Percentiles rank a stretch among this genome's conserved stretches.
Evolutionary conservation across 805 yeast genomes (phyloP).

Genomic region (Schwanniomyces yamadae): DNA sequence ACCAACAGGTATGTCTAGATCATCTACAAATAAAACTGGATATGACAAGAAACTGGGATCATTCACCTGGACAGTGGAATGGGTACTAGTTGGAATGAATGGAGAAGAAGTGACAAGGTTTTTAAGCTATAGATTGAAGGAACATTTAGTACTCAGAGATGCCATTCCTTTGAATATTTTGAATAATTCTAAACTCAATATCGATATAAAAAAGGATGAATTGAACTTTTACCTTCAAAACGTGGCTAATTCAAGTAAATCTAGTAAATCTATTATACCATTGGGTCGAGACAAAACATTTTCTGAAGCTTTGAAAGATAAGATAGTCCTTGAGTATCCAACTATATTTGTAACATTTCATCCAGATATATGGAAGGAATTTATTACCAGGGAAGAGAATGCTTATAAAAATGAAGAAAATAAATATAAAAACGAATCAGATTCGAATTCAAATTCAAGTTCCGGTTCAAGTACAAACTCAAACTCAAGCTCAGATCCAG

Average conservation of each 20-base stretch:
- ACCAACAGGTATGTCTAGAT: slow-evolving; percentile 75
- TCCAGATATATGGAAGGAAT: slow-evolving; percentile 20
- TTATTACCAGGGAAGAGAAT: slow-evolving; percentile 20
- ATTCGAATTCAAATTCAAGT: background rate
- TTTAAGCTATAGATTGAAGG: slow-evolving; percentile 45
- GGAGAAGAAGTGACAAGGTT: slow-evolving; percentile 30
- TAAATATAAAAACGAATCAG: background rate
- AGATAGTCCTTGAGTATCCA: slow-evolving; percentile 75
- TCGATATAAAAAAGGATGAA: slow-evolving; percentile 22
- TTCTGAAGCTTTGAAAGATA: slow-evolving; percentile 51
- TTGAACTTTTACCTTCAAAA: slow-evolving; percentile 33
- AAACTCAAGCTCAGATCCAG: slow-evolving; percentile 13
- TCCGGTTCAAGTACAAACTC: slow-evolving; percentile 7
- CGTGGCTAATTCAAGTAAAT: slow-evolving; percentile 19
- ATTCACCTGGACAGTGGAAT: slow-evolving; percentile 81
- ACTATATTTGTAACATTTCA: slow-evolving; percentile 50
- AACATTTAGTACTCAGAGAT: slow-evolving; percentile 30
- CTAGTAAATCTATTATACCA: slow-evolving; percentile 31
- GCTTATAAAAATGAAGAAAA: slow-evolving; percentile 6
- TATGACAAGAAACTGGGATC: slow-evolving; percentile 62
- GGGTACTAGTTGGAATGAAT: slow-evolving; percentile 46
- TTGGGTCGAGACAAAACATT: slow-evolving; percentile 37
- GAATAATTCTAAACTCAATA: slow-evolving; percentile 10
- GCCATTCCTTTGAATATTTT: slow-evolving; percentile 42
- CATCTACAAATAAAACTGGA: slow-evolving; percentile 60